Evolutionary conservation across 2,329 filamentous ascomycete genomes (phyloP), one percentile per base, ranked within the genome.

Genomic region (Diaporthe sp.): DNA sequence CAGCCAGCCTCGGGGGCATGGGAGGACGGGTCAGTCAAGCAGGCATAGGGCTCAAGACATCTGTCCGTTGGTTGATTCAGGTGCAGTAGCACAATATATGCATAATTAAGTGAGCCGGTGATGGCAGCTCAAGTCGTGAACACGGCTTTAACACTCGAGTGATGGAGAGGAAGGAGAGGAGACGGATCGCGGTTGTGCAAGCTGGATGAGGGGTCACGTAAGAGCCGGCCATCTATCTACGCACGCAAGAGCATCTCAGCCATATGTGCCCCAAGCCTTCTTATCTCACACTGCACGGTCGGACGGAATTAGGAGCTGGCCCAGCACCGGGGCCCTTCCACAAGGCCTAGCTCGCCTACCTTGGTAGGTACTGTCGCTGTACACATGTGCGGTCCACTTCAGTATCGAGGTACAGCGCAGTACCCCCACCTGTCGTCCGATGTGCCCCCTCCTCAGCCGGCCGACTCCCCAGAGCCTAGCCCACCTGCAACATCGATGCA

Each of bases 121-220:
- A 55, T 39, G 47, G 47, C 34, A 39, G 65, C 12, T 39, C 6
- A 20, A 70, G 42, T 1, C 28, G 17, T 25, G 28, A 34, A 34
- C 17, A 17, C 42, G 31, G 34, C 8, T 17, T 28, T 5, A 15
- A 39, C n/a, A 37, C 39, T 65, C 34, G 15, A 3, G 31, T 42
- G 34, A 55, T 39, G 22, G 6, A 39, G 13, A 42, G 22, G 51
- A n/a, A 22, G 42, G 22, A 17, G 44, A 39, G 28, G 39, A 44
- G 60, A 25, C n/a, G 51, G 47, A 13, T 20, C 42, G 49, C 8
- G 65, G 47, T 55, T 17, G 49, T 70, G 49, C 22, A 68, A 42
- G 47, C 65, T 28, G 49, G 17, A 25, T 55, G 65, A 70, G 65
- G 65, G 65, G 65, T 70, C 65, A 70, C 34, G 49, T 25, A 3